Evolutionary conservation across 2,329 filamentous ascomycete species (phyloP).

Genomic region (Botrytis elliptica): DNA sequence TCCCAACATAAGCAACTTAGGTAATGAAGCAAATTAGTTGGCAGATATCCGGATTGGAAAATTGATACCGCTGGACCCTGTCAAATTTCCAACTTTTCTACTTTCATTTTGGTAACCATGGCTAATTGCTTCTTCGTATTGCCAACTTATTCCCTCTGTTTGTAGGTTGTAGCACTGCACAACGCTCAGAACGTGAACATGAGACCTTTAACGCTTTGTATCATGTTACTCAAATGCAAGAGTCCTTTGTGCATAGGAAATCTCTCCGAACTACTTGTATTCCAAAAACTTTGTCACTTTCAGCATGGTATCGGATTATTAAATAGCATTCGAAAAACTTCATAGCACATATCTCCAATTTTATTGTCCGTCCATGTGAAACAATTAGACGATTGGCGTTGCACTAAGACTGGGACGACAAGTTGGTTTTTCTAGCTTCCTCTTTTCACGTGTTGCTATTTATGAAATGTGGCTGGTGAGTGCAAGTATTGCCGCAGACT

Average conservation of each 20-base stretch:
- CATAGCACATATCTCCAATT: background rate
- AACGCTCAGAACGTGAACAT: background rate
- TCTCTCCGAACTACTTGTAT: background rate
- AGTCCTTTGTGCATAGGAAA: background rate
- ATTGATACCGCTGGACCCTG: background rate
- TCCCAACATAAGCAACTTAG: background rate
- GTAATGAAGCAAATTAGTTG: constrained; percentile 6
- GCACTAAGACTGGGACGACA: background rate
- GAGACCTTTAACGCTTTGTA: background rate
- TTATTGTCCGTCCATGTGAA: background rate
- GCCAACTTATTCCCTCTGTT: constrained; percentile 1
- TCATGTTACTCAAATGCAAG: background rate
- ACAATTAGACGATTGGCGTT: background rate
- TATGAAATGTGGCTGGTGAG: background rate
- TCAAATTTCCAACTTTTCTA: constrained; percentile 5
- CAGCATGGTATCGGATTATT: background rate
- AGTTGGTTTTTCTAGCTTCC: background rate
- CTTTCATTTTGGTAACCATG: background rate
- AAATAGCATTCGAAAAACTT: background rate
- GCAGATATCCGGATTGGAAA: background rate
- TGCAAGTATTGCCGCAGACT: constrained; percentile 1
- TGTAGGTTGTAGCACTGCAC: background rate
- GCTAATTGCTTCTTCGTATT: constrained; percentile 11
- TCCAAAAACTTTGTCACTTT: background rate
- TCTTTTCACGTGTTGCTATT: background rate